These are phyloP conservation scores for Globisporangium abappressorium DNA, from an alignment of 352 stramenopile species.

Conservation along the genomic window DNA sequence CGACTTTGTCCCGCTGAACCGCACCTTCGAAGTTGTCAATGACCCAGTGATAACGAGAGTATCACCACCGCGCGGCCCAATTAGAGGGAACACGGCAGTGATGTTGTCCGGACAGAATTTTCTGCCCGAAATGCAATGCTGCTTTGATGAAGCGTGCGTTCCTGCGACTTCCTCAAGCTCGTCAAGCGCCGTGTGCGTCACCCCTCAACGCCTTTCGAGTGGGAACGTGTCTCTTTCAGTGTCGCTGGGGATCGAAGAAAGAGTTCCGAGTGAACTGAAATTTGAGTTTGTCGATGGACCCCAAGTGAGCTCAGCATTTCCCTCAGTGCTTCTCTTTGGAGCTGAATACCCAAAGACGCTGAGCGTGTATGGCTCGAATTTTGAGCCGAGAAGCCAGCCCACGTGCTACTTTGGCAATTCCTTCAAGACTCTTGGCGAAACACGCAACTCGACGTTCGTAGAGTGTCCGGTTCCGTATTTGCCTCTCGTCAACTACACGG, in stretches of 20 bases:
- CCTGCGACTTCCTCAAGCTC: constrained; percentile 17
- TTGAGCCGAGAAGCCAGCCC: constrained; percentile 12
- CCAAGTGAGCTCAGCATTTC: constrained; percentile 19
- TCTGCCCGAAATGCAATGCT: constrained; percentile 32
- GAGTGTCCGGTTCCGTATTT: constrained; percentile 29
- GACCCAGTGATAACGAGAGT: constrained; percentile 22
- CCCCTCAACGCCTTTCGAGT: constrained; percentile 11
- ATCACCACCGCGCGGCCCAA: constrained; percentile 22
- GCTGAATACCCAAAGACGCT: constrained; percentile 17
- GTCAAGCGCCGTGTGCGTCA: constrained; percentile 24
- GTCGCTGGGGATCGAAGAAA: constrained; percentile 9
- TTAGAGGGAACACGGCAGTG: constrained; percentile 23
- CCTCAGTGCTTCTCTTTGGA: constrained; percentile 31
- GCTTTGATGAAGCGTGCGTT: constrained; percentile 38
- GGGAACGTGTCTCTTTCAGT: constrained; percentile 22
- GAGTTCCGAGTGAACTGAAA: constrained; percentile 13
- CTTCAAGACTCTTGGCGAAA: constrained; percentile 2
- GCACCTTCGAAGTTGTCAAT: constrained; percentile 24
- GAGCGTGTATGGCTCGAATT: constrained; percentile 25
- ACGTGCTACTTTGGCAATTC: constrained; percentile 28
- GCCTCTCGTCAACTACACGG: constrained; percentile 16
- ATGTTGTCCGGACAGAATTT: constrained; percentile 28
- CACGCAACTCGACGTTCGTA: constrained; percentile 18
- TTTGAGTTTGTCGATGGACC: constrained; percentile 25
- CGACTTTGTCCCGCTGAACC: constrained; percentile 12